Evolutionary conservation across 441 rosid species (phyloP).

Genomic region (Gossypium trilobum): DNA sequence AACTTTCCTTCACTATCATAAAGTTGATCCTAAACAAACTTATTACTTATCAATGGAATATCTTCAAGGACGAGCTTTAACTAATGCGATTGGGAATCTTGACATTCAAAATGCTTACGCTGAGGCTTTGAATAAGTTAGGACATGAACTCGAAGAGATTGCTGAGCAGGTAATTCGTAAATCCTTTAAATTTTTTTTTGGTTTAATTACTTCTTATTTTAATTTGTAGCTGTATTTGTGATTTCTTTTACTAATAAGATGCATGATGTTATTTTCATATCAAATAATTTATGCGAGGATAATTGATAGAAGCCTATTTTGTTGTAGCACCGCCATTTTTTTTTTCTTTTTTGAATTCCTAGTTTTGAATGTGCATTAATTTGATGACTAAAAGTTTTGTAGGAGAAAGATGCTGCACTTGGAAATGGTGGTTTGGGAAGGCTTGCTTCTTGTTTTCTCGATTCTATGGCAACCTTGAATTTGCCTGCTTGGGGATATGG

Average conservation of each 20-base stretch:
- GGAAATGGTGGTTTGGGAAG: slow-evolving; percentile 99
- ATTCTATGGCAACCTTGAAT: slow-evolving; percentile 91
- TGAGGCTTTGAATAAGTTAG: slow-evolving; percentile 63
- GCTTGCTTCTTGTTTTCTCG: slow-evolving; percentile 89
- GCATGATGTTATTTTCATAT: neutral
- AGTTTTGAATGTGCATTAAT: neutral
- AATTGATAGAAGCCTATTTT: neutral
- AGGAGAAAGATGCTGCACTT: slow-evolving; percentile 98
- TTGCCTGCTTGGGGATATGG: slow-evolving; percentile 99
- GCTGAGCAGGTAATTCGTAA: slow-evolving; percentile 59
- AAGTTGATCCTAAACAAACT: slow-evolving; percentile 80
- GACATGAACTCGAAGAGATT: slow-evolving; percentile 74
- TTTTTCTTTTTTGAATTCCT: neutral
- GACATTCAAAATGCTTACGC: slow-evolving; percentile 65
- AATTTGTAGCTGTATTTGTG: neutral
- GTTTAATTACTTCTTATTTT: neutral
- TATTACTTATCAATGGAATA: slow-evolving; percentile 95
- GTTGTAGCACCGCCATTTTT: neutral
- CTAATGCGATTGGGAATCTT: slow-evolving; percentile 78
- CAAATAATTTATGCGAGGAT: neutral
- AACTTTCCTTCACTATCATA: slow-evolving; percentile 68
- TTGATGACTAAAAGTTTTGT: slow-evolving; percentile 7
- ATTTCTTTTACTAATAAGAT: neutral
- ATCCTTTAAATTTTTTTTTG: neutral
- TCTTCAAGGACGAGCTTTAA: slow-evolving; percentile 96